Evolutionary conservation across 2,329 filamentous ascomycete species (phyloP).

Genomic region (Ceratocystis diversiconidia): DNA sequence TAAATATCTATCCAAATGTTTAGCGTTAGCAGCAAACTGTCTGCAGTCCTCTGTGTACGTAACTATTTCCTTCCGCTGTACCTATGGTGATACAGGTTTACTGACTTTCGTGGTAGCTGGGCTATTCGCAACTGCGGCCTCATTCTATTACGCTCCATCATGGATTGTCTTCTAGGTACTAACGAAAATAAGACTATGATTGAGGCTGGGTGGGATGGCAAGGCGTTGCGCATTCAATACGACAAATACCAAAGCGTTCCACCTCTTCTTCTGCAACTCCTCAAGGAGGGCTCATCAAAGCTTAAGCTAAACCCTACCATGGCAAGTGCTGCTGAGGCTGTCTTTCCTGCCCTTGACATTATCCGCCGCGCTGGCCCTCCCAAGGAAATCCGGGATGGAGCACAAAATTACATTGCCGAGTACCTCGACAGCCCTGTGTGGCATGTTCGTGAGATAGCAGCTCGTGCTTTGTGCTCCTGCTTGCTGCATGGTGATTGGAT

Average conservation of each 20-base stretch:
- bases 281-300: slow-evolving; percentile 38
- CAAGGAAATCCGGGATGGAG: slow-evolving; percentile 36
- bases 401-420: slow-evolving; percentile 43
- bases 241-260: slow-evolving; percentile 54
- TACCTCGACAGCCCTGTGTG: slow-evolving; percentile 58
- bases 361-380: slow-evolving; percentile 58
- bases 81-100: not conserved
- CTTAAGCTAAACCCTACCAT: slow-evolving; percentile 27
- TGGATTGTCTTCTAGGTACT: slow-evolving; percentile 64
- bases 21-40: slow-evolving; percentile 67
- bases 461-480: slow-evolving; percentile 54
- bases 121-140: slow-evolving; percentile 87
- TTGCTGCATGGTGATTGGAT: slow-evolving; percentile 40
- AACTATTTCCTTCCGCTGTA: slow-evolving; percentile 7
- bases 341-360: slow-evolving; percentile 74
- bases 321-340: slow-evolving; percentile 45
- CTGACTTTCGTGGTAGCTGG: slow-evolving; percentile 43
- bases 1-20: slow-evolving; percentile 53
- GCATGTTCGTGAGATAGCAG: slow-evolving; percentile 71
- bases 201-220: slow-evolving; percentile 50
- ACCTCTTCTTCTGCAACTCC: slow-evolving; percentile 46
- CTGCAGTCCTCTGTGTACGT: slow-evolving; percentile 63
- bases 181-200: slow-evolving; percentile 52
- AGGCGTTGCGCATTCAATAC: slow-evolving; percentile 52
- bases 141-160: slow-evolving; percentile 73